Base-by-base conservation (phyloP, 169 alveolate genomes). In the Cryptosporidium felis region DNA sequence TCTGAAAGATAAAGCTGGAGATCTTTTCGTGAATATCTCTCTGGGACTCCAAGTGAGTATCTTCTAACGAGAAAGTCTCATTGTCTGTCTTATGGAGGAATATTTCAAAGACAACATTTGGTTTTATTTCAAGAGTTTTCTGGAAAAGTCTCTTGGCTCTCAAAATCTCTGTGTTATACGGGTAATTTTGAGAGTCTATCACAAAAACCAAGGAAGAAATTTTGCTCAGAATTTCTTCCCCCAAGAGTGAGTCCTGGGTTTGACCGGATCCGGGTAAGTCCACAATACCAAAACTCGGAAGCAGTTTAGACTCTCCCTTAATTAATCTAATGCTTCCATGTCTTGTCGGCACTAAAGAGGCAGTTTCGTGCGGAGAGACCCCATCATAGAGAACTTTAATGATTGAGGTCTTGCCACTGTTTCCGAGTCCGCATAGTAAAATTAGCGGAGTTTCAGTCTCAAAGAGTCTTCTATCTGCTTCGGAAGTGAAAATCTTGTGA, bases 131-230 rank as follows among this genome's bases (percentile, higher is more conserved):
- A 8, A 74, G 12, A 51, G 85, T 67, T 10, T 56, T 49, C 36
- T 74, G 42, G 30, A 74, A 74, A 21, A 74, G 67, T n/a, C 61
- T 74, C 42, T 74, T 74, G 12, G 67, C 85, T 3, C 66, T 49
- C 28, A 56, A 46, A 38, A 74, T 74, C 28, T 74, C 85, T n/a
- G 88, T 80, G 14, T 90, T 80, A 34, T 91, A 91, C 21, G 92
- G 92, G 46, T 92, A 92, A 42, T 92, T 81, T 60, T 92, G 91
- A 4, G 94, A 93, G 88, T 94, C 97, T 12, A 94, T 79, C 12
- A 94, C 95, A 80, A 58, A 94, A 60, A 94, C 82, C 80, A 93
- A 53, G 16, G 90, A 89, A 30, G 93, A 90, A 51, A 92, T 88
- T 46, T 90, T 88, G 26, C 41, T 60, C 34, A 61, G 45, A 5